These are phyloP conservation scores for Pulveroboletus sp. DNA, from an alignment of 768 basidiomycete genomes.

Conservation along the genomic window DNA sequence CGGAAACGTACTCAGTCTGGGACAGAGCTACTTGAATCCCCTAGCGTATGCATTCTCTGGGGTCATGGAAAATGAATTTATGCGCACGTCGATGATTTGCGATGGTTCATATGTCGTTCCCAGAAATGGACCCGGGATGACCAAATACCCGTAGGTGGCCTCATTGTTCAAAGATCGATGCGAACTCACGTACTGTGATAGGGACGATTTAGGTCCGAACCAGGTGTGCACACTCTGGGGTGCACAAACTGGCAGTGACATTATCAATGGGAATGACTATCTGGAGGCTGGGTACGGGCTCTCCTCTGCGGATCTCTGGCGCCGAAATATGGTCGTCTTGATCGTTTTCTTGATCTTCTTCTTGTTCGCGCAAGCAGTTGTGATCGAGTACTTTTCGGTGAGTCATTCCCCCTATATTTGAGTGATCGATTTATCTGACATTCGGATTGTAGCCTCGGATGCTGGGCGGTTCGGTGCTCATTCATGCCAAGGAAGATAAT, in stretches of 20 bases:
- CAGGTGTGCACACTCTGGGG: slow-evolving; percentile 81
- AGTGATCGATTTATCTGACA: neutral
- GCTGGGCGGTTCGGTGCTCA: slow-evolving; percentile 42
- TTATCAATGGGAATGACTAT: slow-evolving; percentile 62
- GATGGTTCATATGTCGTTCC: slow-evolving; percentile 67
- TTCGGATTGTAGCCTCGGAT: slow-evolving; percentile 27
- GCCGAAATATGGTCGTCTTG: slow-evolving; percentile 66
- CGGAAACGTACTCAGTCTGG: slow-evolving; percentile 7
- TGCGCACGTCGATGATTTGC: slow-evolving; percentile 59
- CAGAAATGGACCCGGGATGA: slow-evolving; percentile 53
- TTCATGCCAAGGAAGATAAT: slow-evolving; percentile 58
- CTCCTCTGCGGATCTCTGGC: slow-evolving; percentile 54
- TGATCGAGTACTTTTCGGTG: slow-evolving; percentile 65
- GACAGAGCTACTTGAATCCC: slow-evolving; percentile 73
- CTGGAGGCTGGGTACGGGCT: slow-evolving; percentile 54
- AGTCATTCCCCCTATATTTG: slow-evolving; percentile 2
- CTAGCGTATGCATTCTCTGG: slow-evolving; percentile 74
- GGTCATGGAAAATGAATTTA: slow-evolving; percentile 85
- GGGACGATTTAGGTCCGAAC: slow-evolving; percentile 55
- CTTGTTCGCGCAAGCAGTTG: slow-evolving; percentile 63
- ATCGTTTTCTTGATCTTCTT: slow-evolving; percentile 70
- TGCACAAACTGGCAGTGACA: slow-evolving; percentile 50
- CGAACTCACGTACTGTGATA: slow-evolving; percentile 24
- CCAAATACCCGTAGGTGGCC: slow-evolving; percentile 59
- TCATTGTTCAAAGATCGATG: neutral